Percentiles rank a stretch among this genome's conserved stretches.
Conservation (phyloP, 352 stramenopile species). For the Globisporangium rhizosaccharum region DNA sequence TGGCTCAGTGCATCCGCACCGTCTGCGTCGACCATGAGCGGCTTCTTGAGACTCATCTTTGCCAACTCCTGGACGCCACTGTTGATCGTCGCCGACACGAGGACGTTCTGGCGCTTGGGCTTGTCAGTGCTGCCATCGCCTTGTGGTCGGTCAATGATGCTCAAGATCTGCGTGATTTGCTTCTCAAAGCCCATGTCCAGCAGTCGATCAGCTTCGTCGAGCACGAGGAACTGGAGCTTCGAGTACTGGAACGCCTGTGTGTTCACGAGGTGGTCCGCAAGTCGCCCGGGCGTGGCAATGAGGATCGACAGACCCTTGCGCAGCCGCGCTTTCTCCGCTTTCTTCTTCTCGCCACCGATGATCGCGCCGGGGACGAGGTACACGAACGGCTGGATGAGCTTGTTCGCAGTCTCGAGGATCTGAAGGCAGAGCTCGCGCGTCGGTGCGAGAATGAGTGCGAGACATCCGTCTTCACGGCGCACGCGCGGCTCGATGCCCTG, state of each 20-base stretch:
- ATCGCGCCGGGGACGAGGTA: slow-evolving; percentile 83
- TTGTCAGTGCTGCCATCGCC: slow-evolving; percentile 22
- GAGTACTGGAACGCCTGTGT: slow-evolving; percentile 88
- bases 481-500: slow-evolving; percentile 66
- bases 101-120: slow-evolving; percentile 56
- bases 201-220: slow-evolving; percentile 99
- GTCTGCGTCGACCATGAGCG: slow-evolving; percentile 76
- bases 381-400: slow-evolving; percentile 93
- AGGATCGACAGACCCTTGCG: slow-evolving; percentile 95
- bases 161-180: slow-evolving; percentile 98
- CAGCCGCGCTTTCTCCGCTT: slow-evolving; percentile 80
- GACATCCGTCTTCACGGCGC: slow-evolving; percentile 76
- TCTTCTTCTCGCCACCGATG: slow-evolving; percentile 93
- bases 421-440: slow-evolving; percentile 94
- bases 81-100: slow-evolving; percentile 88
- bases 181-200: slow-evolving; percentile 99
- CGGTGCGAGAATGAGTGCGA: slow-evolving; percentile 91
- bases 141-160: slow-evolving; percentile 89
- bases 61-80: slow-evolving; percentile 77
- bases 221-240: slow-evolving; percentile 91
- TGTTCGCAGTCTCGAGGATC: slow-evolving; percentile 93
- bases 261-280: slow-evolving; percentile 96
- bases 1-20: slow-evolving; percentile 15
- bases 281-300: slow-evolving; percentile 95
- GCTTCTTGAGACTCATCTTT: slow-evolving; percentile 76